These are phyloP conservation scores for Selaginella tamariscina DNA, from an alignment of 75 land plant genomes.

Conservation along the genomic window DNA sequence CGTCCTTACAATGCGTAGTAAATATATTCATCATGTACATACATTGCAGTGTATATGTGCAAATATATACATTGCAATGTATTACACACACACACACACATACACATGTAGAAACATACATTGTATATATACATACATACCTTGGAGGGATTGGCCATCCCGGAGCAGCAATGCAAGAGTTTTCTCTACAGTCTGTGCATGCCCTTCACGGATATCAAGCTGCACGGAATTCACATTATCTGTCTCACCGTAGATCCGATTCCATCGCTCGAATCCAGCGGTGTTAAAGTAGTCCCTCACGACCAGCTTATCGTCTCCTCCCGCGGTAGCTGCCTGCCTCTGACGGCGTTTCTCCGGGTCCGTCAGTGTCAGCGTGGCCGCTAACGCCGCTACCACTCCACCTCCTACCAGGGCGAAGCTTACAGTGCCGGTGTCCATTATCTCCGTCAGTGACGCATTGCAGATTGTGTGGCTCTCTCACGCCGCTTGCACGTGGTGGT, in stretches of 20 bases:
- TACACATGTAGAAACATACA: too few species aligned
- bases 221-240: conserved; percentile 88
- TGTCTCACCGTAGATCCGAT: conserved; percentile 74
- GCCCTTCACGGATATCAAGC: conserved; percentile 81
- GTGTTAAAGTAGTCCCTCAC: conserved; percentile 89
- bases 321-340: conserved; percentile 64
- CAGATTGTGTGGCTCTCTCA: too few species aligned
- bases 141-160: conserved; percentile 37
- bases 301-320: conserved; percentile 73
- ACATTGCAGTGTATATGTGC: too few species aligned
- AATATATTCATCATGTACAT: too few species aligned
- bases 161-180: conserved; percentile 37
- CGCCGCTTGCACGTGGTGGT: too few species aligned
- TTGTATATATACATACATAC: too few species aligned
- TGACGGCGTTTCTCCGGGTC: conserved; percentile 82
- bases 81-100: too few species aligned
- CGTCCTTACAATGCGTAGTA: too few species aligned
- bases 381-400: conserved; percentile 65
- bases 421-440: conserved; percentile 15
- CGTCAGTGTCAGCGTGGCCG: conserved; percentile 65
- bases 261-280: conserved; percentile 88
- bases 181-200: conserved; percentile 88
- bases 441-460: conserved; percentile 16
- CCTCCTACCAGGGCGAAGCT: conserved; percentile 58
- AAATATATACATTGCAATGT: too few species aligned